These are phyloP conservation scores for Annulohypoxylon bovei DNA, from an alignment of 495 filamentous ascomycete genomes.

Conservation along the genomic window DNA sequence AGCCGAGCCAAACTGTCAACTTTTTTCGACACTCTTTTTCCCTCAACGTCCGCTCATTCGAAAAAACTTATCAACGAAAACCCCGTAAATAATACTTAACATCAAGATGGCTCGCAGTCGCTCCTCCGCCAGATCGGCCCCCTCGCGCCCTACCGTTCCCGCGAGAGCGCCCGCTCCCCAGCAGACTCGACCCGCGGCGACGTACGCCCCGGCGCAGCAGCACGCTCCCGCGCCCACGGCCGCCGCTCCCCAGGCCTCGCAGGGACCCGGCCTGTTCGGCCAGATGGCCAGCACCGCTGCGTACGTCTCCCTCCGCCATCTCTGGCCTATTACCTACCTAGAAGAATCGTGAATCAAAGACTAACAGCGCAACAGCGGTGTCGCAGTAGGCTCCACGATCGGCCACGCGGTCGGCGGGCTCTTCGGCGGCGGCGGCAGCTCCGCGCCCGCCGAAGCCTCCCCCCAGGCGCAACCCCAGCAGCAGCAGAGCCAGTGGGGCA, in stretches of 20 bases:
- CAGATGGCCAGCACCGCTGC: conserved; percentile 90
- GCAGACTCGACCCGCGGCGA: conserved; percentile 70
- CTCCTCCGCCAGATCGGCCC: conserved; percentile 70
- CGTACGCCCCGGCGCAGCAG: conserved; percentile 67
- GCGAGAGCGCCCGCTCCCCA: conserved; percentile 69
- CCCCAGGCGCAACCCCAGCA: conserved; percentile 46
- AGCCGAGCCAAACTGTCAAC: conserved; percentile 32
- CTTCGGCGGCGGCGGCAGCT: conserved; percentile 77
- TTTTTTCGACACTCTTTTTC: conserved; percentile 17
- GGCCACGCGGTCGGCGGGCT: conserved; percentile 91
- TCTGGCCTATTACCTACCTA: too few species aligned
- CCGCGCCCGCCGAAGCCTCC: conserved; percentile 64
- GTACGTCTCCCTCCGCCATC: conserved; percentile 59
- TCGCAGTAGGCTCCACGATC: conserved; percentile 92
- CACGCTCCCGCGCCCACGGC: conserved; percentile 59
- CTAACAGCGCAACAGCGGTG: conserved; percentile 70
- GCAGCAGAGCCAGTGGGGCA: conserved; percentile 63
- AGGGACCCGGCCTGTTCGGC: conserved; percentile 78
- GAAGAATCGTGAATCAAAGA: too few species aligned
- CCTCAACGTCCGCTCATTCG: not conserved
- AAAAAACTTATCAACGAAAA: not conserved
- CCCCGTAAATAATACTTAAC: conserved; percentile 3
- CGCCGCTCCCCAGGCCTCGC: conserved; percentile 56
- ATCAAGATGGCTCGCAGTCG: conserved; percentile 81
- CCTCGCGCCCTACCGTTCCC: conserved; percentile 73